Base-by-base conservation (phyloP, 2,329 filamentous ascomycete species). In the Annulohypoxylon truncatum region DNA sequence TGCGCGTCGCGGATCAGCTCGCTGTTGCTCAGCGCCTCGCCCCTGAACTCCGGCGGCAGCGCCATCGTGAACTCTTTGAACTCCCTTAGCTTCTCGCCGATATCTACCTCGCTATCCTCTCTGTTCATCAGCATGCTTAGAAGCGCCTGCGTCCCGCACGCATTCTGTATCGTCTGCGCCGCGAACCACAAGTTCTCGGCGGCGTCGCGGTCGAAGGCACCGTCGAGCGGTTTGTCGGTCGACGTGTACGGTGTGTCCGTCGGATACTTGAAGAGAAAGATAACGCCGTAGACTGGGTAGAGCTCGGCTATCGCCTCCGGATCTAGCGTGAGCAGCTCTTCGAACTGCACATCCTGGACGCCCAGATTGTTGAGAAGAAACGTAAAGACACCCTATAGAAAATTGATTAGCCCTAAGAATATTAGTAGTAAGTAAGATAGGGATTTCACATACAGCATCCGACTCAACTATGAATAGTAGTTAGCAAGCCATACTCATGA, bases 241-340 rank as follows among this genome's bases (percentile, higher is more conserved):
- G 79, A 79, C 35, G 82, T 88, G 82, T 84, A 90, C 73, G 83
- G 87, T 66, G 80, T 87, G 77, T 92, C 89, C 66, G 89, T 94
- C 53, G 88, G 92, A 81, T 92, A 99, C 82, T 97, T 98, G 89
- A 99, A 99, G 79, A 99, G 92, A 81, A 99, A 99, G 76, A 99
- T 97, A 72, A 99, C 93, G 75, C 96, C 96, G 82, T 97, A 96
- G 56, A 97, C 85, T 15, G 92, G 92, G 73, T 91, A 89, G 31
- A 94, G 86, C 70, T 89, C 82, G 44, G 87, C 85, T 10, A 96
- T 86, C 61, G 87, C 86, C 55, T 92, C 88, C 5, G 93, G 84
- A 73, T 98, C 95, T 70, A 99, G 89, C 0, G 92, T 91, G 63
- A 97, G 88, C 70, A 99, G 89, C 82, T 99, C 96, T 82, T 98